These are phyloP conservation scores for Magnolia kwangsiensis DNA, from an alignment of 164 flowering plant species.

Conservation along the genomic window DNA sequence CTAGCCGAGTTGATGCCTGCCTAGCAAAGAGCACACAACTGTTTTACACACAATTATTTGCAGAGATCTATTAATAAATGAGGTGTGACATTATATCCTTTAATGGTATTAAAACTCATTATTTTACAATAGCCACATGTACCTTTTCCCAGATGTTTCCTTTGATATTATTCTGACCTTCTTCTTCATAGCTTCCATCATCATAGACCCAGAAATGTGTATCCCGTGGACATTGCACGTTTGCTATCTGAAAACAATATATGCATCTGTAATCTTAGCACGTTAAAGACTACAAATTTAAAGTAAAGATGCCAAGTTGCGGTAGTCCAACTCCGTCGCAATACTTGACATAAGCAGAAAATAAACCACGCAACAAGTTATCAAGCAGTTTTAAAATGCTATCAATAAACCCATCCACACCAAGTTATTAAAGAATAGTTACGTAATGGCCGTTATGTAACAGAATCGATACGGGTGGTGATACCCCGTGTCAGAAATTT, in stretches of 20 bases:
- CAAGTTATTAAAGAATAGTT: no score
- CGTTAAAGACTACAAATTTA: not conserved
- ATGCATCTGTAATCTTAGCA: not conserved
- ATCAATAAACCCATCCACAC: not conserved
- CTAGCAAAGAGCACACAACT: conserved; percentile 27
- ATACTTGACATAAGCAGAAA: not conserved
- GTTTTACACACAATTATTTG: conserved; percentile 6
- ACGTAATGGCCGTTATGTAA: no score
- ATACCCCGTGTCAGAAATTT: no score
- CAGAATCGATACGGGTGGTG: no score
- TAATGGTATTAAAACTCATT: not conserved
- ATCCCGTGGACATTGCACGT: conserved; percentile 94
- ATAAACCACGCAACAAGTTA: not conserved
- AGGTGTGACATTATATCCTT: not conserved
- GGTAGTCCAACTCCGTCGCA: not conserved
- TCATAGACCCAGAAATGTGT: conserved; percentile 99
- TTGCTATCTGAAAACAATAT: conserved; percentile 61
- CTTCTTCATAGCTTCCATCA: conserved; percentile 98
- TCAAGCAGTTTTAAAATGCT: not conserved
- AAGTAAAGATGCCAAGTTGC: not conserved
- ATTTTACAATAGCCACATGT: not conserved
- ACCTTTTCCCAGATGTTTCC: conserved; percentile 99
- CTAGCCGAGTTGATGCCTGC: conserved; percentile 73
- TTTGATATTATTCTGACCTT: conserved; percentile 92
- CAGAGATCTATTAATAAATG: not conserved